Conservation (phyloP, 2,329 filamentous ascomycete genomes). For the Diaporthe sp. region DNA sequence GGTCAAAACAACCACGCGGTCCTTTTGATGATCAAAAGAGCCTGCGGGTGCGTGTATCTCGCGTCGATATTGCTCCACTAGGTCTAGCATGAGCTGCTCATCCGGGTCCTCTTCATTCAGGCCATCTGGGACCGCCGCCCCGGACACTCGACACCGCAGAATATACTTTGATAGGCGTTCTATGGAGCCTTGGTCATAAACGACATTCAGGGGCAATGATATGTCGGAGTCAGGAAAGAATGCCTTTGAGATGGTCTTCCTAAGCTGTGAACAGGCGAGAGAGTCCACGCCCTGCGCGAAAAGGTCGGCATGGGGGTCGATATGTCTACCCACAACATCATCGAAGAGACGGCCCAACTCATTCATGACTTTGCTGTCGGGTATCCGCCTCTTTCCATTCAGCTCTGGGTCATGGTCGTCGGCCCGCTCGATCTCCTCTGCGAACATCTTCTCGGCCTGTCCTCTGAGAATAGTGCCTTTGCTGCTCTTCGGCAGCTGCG, state of each 20-base stretch:
- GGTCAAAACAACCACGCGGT: slow-evolving; percentile 45
- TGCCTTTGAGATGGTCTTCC: slow-evolving; percentile 50
- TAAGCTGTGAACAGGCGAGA: slow-evolving; percentile 67
- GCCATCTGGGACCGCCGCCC: slow-evolving; percentile 10
- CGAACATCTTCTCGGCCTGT: slow-evolving; percentile 64
- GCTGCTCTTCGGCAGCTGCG: slow-evolving; percentile 69
- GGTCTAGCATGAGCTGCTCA: slow-evolving; percentile 45
- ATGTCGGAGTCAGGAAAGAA: slow-evolving; percentile 42
- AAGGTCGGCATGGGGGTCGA: slow-evolving; percentile 61
- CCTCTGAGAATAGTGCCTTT: slow-evolving; percentile 71
- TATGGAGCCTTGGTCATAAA: slow-evolving; percentile 72
- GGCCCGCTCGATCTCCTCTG: slow-evolving; percentile 58
- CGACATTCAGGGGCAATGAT: slow-evolving; percentile 66
- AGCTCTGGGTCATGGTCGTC: slow-evolving; percentile 52
- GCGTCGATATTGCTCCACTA: slow-evolving; percentile 48
- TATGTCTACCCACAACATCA: slow-evolving; percentile 47
- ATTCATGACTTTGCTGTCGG: slow-evolving; percentile 52
- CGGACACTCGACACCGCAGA: slow-evolving; percentile 28
- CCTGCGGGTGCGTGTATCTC: slow-evolving; percentile 36
- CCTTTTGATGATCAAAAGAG: slow-evolving; percentile 21
- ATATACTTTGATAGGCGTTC: slow-evolving; percentile 47
- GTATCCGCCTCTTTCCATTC: slow-evolving; percentile 39
- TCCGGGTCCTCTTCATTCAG: slow-evolving; percentile 37
- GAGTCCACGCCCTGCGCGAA: slow-evolving; percentile 73
- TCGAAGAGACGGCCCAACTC: slow-evolving; percentile 52